Evolutionary conservation across 1,284 basidiomycete genomes (phyloP), one percentile per base, ranked within the genome.

Genomic region (Sporisorium scitamineum): DNA sequence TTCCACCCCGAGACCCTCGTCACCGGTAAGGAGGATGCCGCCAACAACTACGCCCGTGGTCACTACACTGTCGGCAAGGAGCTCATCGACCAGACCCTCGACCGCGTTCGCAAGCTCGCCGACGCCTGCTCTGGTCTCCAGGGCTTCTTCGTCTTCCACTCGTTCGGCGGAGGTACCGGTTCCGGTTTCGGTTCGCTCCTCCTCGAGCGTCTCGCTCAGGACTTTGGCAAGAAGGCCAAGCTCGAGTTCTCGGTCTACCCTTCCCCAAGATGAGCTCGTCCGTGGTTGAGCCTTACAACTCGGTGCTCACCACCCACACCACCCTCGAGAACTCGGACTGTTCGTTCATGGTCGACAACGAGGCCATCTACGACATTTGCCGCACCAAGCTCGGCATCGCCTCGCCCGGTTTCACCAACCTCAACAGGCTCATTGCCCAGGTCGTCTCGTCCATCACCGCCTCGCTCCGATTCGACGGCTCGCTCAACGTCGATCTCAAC

Each of bases 111-210:
- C 85, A 92, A 94, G 82, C 91, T 99, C 76, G 94, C 96, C 65
- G 97, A 99, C 88, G 97, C 96, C 88, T 97, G 95, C 89, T 92
- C 92, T 50, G 97, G 97, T 86, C 92, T 99, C 50, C 97, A 99
- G 88, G 96, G 97, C 81, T 99, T 99, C 91, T 99, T 99, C 86
- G 94, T 99, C 85, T 99, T 99, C 91, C 97, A 99, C 89, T 99
- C 97, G 50, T 97, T 98, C 85, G 97, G 97, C 86, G 97, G 97
- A 87, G 97, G 97, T 87, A 99, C 96, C 81, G 97, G 97, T 85
- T 99, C 97, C 74, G 97, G 97, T 83, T 98, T 99, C 87, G 97
- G 97, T 86, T 95, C 97, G 59, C 92, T 99, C 81, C 89, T 99
- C 61, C 90, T 99, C 76, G 97, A 99, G 88, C 91, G 94, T 70